Evolutionary conservation across 345 rosid species (phyloP).

Genomic region (Linum trigynum): DNA sequence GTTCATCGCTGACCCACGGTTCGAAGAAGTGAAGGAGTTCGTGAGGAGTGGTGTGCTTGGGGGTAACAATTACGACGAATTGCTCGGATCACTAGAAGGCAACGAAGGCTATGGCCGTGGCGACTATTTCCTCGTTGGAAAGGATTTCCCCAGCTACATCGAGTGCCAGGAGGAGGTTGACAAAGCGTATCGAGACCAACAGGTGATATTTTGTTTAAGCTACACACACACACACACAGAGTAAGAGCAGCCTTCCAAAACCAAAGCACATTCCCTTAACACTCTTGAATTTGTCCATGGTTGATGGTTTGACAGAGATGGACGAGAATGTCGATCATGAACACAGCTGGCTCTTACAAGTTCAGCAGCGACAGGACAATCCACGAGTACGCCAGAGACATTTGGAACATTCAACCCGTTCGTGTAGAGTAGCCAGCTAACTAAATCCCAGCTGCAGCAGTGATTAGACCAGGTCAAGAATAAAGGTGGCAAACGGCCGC

Average conservation of each 20-base stretch:
- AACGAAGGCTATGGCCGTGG: slow-evolving; percentile 70
- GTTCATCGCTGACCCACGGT: slow-evolving; percentile 63
- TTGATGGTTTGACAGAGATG: slow-evolving; percentile 27
- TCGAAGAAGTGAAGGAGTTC: slow-evolving; percentile 67
- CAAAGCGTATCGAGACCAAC: slow-evolving; percentile 55
- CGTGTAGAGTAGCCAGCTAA: not conserved
- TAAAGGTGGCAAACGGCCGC: no score
- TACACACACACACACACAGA: not conserved
- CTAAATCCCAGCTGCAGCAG: not conserved
- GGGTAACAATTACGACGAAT: slow-evolving; percentile 43
- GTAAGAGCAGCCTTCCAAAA: not conserved
- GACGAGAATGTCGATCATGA: slow-evolving; percentile 56
- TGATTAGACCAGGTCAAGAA: no score
- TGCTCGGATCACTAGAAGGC: slow-evolving; percentile 73
- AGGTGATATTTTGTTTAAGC: slow-evolving; percentile 25
- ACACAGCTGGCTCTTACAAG: slow-evolving; percentile 51
- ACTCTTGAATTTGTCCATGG: not conserved
- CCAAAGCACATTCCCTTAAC: no score
- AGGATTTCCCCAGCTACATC: slow-evolving; percentile 76
- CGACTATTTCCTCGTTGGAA: slow-evolving; percentile 80
- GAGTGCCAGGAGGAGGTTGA: slow-evolving; percentile 76
- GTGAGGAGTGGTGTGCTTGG: slow-evolving; percentile 64
- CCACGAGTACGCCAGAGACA: slow-evolving; percentile 50
- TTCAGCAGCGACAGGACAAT: slow-evolving; percentile 55
- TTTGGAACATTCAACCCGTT: slow-evolving; percentile 42